Conservation (phyloP, 1,139 yeast genomes). For the Candida neerlandica region DNA sequence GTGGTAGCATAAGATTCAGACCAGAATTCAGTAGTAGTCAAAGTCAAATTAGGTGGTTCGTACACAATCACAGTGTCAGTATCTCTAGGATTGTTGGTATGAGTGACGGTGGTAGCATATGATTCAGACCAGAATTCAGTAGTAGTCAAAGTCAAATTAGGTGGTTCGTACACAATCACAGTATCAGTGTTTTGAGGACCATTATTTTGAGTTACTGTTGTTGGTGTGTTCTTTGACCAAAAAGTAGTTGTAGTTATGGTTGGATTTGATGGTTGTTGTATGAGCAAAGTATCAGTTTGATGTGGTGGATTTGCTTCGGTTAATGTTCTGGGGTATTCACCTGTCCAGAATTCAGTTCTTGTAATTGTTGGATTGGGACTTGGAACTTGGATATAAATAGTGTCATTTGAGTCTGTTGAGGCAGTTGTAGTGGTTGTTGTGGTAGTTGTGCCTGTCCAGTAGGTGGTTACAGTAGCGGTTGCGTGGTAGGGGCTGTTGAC, state of each 20-base stretch:
- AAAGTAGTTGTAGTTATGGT: slow-evolving; percentile 16
- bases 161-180: slow-evolving; percentile 22
- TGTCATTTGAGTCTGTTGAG: slow-evolving; percentile 20
- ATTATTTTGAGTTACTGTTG: slow-evolving; percentile 12
- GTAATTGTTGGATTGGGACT: slow-evolving; percentile 16
- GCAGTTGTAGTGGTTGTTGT: slow-evolving; percentile 14
- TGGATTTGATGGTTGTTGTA: slow-evolving; percentile 21
- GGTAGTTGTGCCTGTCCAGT: slow-evolving; percentile 13
- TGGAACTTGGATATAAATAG: slow-evolving; percentile 20
- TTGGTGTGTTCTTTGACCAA: neutral
- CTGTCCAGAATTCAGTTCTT: neutral
- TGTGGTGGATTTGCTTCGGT: slow-evolving; percentile 14
- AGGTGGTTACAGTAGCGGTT: slow-evolving; percentile 13
- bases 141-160: slow-evolving; percentile 12
- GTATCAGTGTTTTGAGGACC: slow-evolving; percentile 18
- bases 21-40: slow-evolving; percentile 15
- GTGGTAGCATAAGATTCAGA: slow-evolving; percentile 6
- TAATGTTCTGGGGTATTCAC: slow-evolving; percentile 3
- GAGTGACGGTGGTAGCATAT: slow-evolving; percentile 14
- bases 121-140: slow-evolving; percentile 5
- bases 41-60: slow-evolving; percentile 19
- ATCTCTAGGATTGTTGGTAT: slow-evolving; percentile 11
- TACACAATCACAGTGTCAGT: slow-evolving; percentile 23
- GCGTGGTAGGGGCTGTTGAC: slow-evolving; percentile 19
- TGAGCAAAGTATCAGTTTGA: slow-evolving; percentile 20